Conservation (phyloP, 352 stramenopile species). For the Phytophthora hibernalis region DNA sequence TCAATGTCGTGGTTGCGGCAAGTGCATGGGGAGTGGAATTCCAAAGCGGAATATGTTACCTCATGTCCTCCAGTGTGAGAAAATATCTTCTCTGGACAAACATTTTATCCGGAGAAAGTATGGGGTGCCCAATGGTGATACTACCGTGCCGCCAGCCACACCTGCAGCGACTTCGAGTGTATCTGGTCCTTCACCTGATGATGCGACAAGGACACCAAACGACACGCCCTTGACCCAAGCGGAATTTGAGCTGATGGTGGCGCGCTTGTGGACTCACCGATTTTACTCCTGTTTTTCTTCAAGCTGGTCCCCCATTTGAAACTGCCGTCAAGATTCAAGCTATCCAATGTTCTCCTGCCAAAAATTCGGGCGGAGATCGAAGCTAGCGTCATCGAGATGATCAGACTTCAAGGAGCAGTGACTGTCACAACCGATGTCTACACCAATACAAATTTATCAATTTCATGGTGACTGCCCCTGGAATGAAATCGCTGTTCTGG, state of each 20-base stretch:
- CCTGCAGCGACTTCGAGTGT: neutral
- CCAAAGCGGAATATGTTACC: neutral
- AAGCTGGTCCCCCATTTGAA: neutral
- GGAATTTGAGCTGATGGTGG: neutral
- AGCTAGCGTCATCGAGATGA: neutral
- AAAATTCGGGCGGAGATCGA: neutral
- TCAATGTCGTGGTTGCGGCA: neutral
- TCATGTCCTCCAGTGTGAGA: neutral
- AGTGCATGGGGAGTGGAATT: neutral
- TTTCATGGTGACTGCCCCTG: too few species aligned
- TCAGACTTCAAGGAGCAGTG: neutral
- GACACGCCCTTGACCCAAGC: neutral
- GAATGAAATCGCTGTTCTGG: too few species aligned
- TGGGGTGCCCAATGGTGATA: neutral
- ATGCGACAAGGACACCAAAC: neutral
- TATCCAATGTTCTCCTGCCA: neutral
- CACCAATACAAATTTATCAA: too few species aligned
- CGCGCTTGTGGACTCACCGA: neutral
- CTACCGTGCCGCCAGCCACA: neutral
- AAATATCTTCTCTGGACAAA: neutral
- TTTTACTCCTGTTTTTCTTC: neutral
- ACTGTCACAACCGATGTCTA: too few species aligned
- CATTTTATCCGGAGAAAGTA: neutral
- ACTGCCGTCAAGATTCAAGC: neutral
- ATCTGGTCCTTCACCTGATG: neutral